A percentile compares a stretch with the other conserved stretches of the same genome.
These are phyloP conservation scores for Amniculicola lignicola DNA, from an alignment of 495 filamentous ascomycete species.

Conservation along the genomic window DNA sequence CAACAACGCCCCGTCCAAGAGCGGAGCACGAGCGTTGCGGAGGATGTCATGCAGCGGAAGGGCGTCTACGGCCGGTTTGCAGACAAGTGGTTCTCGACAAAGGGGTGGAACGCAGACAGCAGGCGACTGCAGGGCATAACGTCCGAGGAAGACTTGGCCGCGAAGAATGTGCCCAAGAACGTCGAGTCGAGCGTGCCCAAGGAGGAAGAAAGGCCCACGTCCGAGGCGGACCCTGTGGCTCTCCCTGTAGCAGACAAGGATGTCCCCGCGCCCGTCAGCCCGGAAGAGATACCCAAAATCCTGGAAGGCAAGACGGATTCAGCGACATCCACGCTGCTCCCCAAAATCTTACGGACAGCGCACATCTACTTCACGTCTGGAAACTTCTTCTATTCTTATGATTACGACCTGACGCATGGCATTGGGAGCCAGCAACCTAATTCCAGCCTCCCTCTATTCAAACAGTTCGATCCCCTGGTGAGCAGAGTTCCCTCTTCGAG, in stretches of 20 bases:
- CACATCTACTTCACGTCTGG: slow-evolving; percentile 70
- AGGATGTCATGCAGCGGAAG: slow-evolving; percentile 77
- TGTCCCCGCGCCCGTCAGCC: slow-evolving; percentile 14
- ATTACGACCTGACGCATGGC: slow-evolving; percentile 78
- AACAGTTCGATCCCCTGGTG: slow-evolving; percentile 70
- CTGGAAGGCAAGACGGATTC: slow-evolving; percentile 37
- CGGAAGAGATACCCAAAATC: slow-evolving; percentile 37
- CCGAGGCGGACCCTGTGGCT: slow-evolving; percentile 5
- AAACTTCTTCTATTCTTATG: slow-evolving; percentile 92
- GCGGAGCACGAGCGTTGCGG: slow-evolving; percentile 59
- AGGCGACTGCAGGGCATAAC: slow-evolving; percentile 58
- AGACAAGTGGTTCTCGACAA: slow-evolving; percentile 81
- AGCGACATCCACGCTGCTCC: slow-evolving; percentile 57
- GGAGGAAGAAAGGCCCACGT: slow-evolving; percentile 12
- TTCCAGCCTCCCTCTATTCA: slow-evolving; percentile 59
- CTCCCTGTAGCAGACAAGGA: slow-evolving; percentile 20
- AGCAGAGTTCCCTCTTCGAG: not conserved
- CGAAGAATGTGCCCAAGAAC: slow-evolving; percentile 15
- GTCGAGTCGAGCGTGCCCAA: slow-evolving; percentile 17
- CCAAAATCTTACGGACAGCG: slow-evolving; percentile 79
- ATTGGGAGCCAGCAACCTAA: slow-evolving; percentile 49
- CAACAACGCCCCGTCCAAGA: slow-evolving; percentile 35
- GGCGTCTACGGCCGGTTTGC: slow-evolving; percentile 85
- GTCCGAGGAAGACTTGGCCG: slow-evolving; percentile 36
- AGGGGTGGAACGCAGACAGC: slow-evolving; percentile 66